Conservation (phyloP, 1,284 basidiomycete species). For the Ustilago trichophora region DNA sequence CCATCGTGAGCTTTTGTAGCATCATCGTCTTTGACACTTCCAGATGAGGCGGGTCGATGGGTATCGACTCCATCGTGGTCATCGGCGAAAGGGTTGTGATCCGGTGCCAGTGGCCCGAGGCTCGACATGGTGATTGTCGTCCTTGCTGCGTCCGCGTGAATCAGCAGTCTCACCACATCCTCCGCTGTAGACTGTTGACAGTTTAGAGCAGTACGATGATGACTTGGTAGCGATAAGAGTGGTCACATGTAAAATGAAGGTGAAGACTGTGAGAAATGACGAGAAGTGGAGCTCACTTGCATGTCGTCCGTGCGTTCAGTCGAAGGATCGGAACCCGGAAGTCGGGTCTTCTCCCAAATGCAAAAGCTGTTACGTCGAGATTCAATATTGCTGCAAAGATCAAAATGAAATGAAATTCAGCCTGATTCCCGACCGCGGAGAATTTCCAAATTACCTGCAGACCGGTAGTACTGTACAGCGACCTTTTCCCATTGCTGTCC, state of each 20-base stretch:
- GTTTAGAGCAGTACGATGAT: no score
- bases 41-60: background rate
- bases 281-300: background rate
- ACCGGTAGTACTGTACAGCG: no score
- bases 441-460: constrained; percentile 1
- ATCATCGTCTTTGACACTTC: background rate
- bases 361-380: constrained; percentile 2
- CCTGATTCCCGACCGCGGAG: background rate
- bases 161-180: background rate
- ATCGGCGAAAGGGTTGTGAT: constrained; percentile 39
- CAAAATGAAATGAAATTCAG: background rate
- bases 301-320: background rate
- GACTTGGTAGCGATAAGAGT: no score
- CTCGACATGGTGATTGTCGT: constrained; percentile 17
- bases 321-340: constrained; percentile 1
- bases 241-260: no score
- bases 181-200: no score
- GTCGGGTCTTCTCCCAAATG: no score
- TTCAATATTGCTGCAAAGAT: background rate
- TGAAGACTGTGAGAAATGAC: no score
- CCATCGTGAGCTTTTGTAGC: background rate
- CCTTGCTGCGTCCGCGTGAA: background rate
- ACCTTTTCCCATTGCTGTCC: no score
- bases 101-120: constrained; percentile 15
- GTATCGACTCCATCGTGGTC: constrained; percentile 9